phyloP scores from a whole-genome alignment of 192 early-diverging fungal genomes.

The Coemansia sp. region DNA sequence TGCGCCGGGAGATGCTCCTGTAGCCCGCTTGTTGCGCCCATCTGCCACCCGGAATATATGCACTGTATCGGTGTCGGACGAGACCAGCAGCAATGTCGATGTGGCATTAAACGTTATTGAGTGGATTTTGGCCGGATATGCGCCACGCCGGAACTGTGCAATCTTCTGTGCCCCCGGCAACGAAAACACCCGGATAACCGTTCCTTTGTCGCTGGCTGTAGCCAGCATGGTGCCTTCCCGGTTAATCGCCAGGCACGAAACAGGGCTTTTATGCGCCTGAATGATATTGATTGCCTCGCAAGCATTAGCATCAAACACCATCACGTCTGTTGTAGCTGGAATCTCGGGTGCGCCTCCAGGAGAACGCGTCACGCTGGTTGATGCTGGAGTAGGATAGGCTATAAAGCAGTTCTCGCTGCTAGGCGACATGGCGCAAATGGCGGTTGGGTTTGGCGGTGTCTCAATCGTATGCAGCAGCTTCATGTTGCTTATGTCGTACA shows the following conservation, averaged over 20 bases:
- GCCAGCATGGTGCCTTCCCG: slow-evolving; percentile 90
- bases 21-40: slow-evolving; percentile 31
- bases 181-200: slow-evolving; percentile 93
- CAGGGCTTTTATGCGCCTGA: slow-evolving; percentile 90
- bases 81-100: slow-evolving; percentile 55
- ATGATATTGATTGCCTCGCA: slow-evolving; percentile 92
- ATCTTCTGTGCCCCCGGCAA: slow-evolving; percentile 81
- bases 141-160: slow-evolving; percentile 92
- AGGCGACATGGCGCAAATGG: slow-evolving; percentile 88
- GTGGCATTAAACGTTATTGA: slow-evolving; percentile 81
- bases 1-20: slow-evolving; percentile 4
- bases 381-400: slow-evolving; percentile 83
- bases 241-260: slow-evolving; percentile 84
- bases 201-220: slow-evolving; percentile 96
- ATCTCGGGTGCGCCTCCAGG: slow-evolving; percentile 48
- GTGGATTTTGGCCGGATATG: slow-evolving; percentile 87
- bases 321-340: slow-evolving; percentile 58
- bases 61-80: slow-evolving; percentile 91
- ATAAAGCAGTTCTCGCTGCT: slow-evolving; percentile 92
- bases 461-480: slow-evolving; percentile 94
- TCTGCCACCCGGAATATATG: slow-evolving; percentile 84
- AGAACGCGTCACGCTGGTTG: slow-evolving; percentile 58
- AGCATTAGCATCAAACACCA: slow-evolving; percentile 86
- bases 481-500: slow-evolving; percentile 99
- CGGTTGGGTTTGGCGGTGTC: slow-evolving; percentile 85